Percentiles rank a stretch among this genome's conserved stretches.
Conservation (phyloP, 495 filamentous ascomycete species). For the Acidomyces sp. region DNA sequence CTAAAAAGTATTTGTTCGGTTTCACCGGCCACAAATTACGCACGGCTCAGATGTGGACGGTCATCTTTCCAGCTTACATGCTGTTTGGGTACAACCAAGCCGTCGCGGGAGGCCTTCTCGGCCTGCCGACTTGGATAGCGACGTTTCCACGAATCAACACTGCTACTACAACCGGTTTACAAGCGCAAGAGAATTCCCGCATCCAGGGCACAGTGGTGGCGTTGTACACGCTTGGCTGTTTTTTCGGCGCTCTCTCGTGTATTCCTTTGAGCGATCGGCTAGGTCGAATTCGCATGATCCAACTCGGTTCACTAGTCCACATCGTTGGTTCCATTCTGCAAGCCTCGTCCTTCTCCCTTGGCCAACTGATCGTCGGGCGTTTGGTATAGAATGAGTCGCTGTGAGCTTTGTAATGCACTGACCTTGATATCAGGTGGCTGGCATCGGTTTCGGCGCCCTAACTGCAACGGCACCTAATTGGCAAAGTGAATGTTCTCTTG, state of each 20-base stretch:
- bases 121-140: conserved; percentile 28
- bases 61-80: conserved; percentile 20
- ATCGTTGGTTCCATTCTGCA: conserved; percentile 26
- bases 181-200: conserved; percentile 34
- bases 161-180: conserved; percentile 29
- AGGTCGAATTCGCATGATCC: conserved; percentile 22
- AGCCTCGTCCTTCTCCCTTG: conserved; percentile 23
- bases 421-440: conserved; percentile 32
- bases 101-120: conserved; percentile 31
- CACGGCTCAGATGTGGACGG: conserved; percentile 10
- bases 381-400: too few species aligned
- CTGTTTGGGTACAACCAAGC: conserved; percentile 43
- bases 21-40: conserved; percentile 6
- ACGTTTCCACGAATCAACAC: conserved; percentile 44
- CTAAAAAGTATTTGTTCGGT: conserved; percentile 6
- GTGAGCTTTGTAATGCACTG: too few species aligned
- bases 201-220: conserved; percentile 28
- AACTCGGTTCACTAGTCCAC: conserved; percentile 20
- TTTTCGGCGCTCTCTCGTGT: conserved; percentile 23
- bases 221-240: conserved; percentile 24
- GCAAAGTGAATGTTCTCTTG: conserved; percentile 37
- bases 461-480: conserved; percentile 41
- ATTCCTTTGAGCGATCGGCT: conserved; percentile 26
- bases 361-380: conserved; percentile 41
- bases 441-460: conserved; percentile 38